Conservation (phyloP, 1,139 yeast species). For the Protomyces gravidus region DNA sequence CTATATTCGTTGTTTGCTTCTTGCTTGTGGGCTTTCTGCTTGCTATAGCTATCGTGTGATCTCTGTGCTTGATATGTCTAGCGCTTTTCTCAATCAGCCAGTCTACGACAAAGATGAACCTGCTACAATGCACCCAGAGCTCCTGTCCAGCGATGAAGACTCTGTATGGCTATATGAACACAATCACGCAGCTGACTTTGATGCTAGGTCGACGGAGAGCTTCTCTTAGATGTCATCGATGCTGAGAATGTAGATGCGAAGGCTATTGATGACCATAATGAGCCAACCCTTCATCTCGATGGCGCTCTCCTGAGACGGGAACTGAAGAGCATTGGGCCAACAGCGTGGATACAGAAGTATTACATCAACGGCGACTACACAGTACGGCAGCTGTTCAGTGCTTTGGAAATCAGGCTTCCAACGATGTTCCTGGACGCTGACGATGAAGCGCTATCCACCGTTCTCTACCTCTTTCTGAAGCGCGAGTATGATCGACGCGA, state of each 20-base stretch:
- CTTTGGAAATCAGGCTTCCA: slow-evolving; percentile 10
- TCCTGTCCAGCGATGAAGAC: background rate
- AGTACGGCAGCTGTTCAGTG: slow-evolving; percentile 1
- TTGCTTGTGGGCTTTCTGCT: too few species aligned
- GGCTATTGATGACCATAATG: background rate
- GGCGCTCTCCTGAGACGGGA: background rate
- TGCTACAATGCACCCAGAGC: background rate
- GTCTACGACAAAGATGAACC: background rate
- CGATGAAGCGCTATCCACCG: slow-evolving; percentile 4
- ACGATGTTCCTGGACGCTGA: slow-evolving; percentile 4
- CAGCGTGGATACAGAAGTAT: slow-evolving; percentile 5
- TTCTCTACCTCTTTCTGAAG: slow-evolving; percentile 14
- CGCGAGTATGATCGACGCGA: slow-evolving; percentile 18
- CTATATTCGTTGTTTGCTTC: background rate
- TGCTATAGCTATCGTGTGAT: too few species aligned
- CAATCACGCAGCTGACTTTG: background rate
- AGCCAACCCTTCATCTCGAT: background rate
- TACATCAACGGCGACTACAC: background rate
- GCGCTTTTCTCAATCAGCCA: background rate
- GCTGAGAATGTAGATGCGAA: background rate
- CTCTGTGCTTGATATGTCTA: background rate
- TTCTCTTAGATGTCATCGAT: background rate
- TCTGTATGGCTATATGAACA: background rate
- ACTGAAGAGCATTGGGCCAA: slow-evolving; percentile 8
- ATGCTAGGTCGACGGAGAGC: background rate